Conservation (phyloP, 1,284 basidiomycete species). For the Spongispora temasekensis region DNA sequence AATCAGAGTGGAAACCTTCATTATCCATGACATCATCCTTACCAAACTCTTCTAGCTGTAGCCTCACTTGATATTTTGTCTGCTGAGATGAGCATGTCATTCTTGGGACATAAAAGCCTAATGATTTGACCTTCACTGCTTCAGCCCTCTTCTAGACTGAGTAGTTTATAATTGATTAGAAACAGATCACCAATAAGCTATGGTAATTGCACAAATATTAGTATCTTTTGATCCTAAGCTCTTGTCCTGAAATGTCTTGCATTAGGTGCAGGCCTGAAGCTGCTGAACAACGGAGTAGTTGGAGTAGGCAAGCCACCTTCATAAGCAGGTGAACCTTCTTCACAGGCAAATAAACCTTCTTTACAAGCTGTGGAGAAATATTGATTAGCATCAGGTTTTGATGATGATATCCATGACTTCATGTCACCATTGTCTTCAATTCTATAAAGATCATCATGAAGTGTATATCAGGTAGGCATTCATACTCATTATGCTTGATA, state of each 20-base stretch:
- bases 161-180: neutral
- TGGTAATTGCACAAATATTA: neutral
- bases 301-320: neutral
- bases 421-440: neutral
- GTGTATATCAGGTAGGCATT: neutral
- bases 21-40: neutral
- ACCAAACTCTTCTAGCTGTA: neutral
- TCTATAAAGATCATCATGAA: neutral
- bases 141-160: neutral
- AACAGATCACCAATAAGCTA: neutral
- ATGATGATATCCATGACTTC: neutral
- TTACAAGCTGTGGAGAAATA: too few species aligned
- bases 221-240: neutral
- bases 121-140: neutral
- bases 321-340: neutral
- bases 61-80: neutral
- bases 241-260: neutral
- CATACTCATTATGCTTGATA: neutral
- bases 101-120: neutral
- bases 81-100: neutral
- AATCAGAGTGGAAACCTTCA: neutral
- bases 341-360: neutral
- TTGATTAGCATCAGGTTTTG: too few species aligned
- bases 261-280: neutral
- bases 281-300: neutral